Conservation (phyloP, 2,329 filamentous ascomycete species). For the Pseudocercospora pini-densiflorae region DNA sequence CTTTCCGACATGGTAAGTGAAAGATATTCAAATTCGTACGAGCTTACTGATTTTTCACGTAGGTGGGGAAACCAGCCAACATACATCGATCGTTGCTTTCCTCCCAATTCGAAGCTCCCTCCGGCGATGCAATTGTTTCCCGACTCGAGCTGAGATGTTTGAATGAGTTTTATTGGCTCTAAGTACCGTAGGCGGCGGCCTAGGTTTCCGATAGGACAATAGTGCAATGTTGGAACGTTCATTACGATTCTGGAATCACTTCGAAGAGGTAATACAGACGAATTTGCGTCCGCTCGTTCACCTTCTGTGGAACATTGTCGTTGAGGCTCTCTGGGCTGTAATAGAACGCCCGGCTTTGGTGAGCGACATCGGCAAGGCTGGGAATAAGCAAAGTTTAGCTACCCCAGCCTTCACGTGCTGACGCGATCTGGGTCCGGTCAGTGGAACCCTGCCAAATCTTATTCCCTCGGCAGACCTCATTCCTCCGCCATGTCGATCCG, state of each 20-base stretch:
- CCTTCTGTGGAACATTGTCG: background rate
- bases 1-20: conserved; percentile 12
- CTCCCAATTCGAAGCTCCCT: conserved; percentile 15
- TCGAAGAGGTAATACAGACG: background rate
- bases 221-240: background rate
- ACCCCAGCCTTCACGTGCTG: background rate
- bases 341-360: background rate
- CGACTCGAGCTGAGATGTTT: background rate
- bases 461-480: conserved; percentile 3
- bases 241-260: background rate
- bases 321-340: background rate
- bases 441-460: background rate
- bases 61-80: conserved; percentile 10
- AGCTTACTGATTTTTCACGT: background rate
- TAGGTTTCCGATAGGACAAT: background rate
- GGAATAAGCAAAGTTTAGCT: conserved; percentile 4
- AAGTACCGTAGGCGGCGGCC: background rate
- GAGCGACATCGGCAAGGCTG: background rate
- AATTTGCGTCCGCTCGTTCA: too few relatives aligned
- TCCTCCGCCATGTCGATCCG: background rate
- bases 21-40: background rate
- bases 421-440: background rate
- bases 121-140: conserved; percentile 17
- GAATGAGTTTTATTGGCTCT: background rate
- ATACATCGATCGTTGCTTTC: conserved; percentile 15